Base-by-base conservation (phyloP, 371 early-diverging fungal species). In the Mucor sp. region DNA sequence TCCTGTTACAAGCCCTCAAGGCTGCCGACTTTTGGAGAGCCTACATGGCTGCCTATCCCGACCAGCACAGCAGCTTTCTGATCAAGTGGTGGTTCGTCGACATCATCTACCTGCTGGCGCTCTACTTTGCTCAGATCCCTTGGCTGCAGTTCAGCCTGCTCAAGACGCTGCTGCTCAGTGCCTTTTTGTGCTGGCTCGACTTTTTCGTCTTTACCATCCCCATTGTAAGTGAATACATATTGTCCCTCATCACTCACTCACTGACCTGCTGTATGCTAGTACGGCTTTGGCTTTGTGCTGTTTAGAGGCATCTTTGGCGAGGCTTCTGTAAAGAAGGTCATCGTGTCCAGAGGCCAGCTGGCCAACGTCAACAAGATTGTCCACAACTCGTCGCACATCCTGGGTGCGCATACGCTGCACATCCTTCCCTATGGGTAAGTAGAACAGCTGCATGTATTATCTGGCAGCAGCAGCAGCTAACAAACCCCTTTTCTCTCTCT, bases 381-480 rank as follows among this genome's bases (percentile, higher is more conserved):
- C 4, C 69, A 65, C 25, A 74, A 84, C 39, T 72, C 80, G 32
- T 74, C 79, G 12, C 84, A 81, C 61, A 77, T 84, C 48, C 33
- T 84, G 63, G 84, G 84, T 66, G 62, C 74, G 66, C 84, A 84
- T 65, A 82, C 82, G 2, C 77, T 84, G 11, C 80, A 79, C 64
- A 80, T 84, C 41, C 71, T 84, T 59, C 84, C 84, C 37, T 79
- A 78, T 39, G 81, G 84, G 84, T 84, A 69, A 69, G 62, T 21
- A 12, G 14, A 11, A 12, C 37, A 37, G 12, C 8, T 2, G 14
- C 30, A 37, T 14, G 37, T 7, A 33, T 37, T 9, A 8, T 6
- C n/a, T n/a, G n/a, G n/a, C n/a, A n/a, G 9, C 35, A 35, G 6
- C 9, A 9, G 8, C 17, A 12, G 21, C 47, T 15, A 6, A 28